A percentile compares a stretch with the other conserved stretches of the same genome.
Evolutionary conservation across 2,329 filamentous ascomycete species (phyloP).

Genomic region (Xylaria sp.): DNA sequence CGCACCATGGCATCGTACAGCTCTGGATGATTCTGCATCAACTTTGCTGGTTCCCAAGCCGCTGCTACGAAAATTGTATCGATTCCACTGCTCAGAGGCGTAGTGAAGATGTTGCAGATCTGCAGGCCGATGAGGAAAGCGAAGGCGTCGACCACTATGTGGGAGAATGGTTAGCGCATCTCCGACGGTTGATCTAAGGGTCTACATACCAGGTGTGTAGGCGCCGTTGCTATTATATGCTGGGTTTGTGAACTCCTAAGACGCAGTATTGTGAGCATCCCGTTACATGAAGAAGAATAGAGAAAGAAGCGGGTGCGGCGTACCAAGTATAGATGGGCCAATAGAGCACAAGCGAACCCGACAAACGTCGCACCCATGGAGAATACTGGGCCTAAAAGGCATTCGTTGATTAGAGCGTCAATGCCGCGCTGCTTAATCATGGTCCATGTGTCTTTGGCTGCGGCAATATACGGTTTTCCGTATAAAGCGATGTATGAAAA

Average conservation of each 20-base stretch:
- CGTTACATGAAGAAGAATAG: background rate
- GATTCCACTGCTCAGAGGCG: slow-evolving; percentile 86
- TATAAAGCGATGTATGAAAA: slow-evolving; percentile 95
- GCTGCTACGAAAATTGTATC: slow-evolving; percentile 90
- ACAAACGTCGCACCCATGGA: slow-evolving; percentile 74
- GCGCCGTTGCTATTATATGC: slow-evolving; percentile 43
- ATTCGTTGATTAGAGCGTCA: slow-evolving; percentile 90
- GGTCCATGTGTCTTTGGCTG: slow-evolving; percentile 89
- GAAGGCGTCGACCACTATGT: slow-evolving; percentile 47
- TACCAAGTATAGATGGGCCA: slow-evolving; percentile 88
- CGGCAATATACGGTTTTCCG: slow-evolving; percentile 85
- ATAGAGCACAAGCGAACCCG: slow-evolving; percentile 81
- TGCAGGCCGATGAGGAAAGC: slow-evolving; percentile 91
- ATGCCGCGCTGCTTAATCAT: slow-evolving; percentile 92
- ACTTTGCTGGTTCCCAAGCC: slow-evolving; percentile 75
- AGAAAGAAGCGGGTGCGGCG: slow-evolving; percentile 68
- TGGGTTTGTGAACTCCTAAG: slow-evolving; percentile 45
- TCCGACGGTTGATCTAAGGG: background rate
- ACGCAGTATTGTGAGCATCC: slow-evolving; percentile 18
- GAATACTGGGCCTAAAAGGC: slow-evolving; percentile 77
- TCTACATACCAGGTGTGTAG: slow-evolving; percentile 46
- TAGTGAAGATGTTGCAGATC: slow-evolving; percentile 89
- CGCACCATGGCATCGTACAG: slow-evolving; percentile 81
- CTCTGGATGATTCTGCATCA: slow-evolving; percentile 84
- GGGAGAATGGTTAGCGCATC: slow-evolving; percentile 9